Conservation (phyloP, 2,329 filamentous ascomycete species). For the Triangularia verruculosa region DNA sequence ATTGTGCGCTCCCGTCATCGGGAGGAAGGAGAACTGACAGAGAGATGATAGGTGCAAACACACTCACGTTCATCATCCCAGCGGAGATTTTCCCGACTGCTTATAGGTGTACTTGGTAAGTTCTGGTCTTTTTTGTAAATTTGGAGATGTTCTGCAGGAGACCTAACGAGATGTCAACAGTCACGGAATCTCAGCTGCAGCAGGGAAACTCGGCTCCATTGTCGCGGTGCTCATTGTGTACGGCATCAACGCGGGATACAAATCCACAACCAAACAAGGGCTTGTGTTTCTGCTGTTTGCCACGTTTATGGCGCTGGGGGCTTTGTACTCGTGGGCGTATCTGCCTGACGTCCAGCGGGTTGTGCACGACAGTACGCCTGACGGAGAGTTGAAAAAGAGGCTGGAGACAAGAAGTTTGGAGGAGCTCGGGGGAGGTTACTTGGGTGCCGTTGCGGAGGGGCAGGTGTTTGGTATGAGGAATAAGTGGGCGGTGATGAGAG, state of each 20-base stretch:
- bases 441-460: constrained; percentile 43
- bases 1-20: background rate
- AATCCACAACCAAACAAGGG: constrained; percentile 42
- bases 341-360: constrained; percentile 47
- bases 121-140: background rate
- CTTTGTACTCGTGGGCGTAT: constrained; percentile 51
- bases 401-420: constrained; percentile 49
- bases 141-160: too few relatives aligned
- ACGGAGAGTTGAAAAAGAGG: background rate
- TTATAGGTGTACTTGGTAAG: constrained; percentile 55
- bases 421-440: constrained; percentile 48
- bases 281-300: constrained; percentile 51
- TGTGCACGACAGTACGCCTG: constrained; percentile 32
- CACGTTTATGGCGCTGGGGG: constrained; percentile 47
- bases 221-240: constrained; percentile 50
- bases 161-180: background rate
- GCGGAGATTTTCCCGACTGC: constrained; percentile 63
- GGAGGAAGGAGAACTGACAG: background rate
- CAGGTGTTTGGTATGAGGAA: constrained; percentile 44
- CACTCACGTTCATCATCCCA: constrained; percentile 61
- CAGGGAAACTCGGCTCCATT: constrained; percentile 57
- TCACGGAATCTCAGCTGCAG: constrained; percentile 59
- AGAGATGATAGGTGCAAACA: constrained; percentile 49
- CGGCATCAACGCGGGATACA: constrained; percentile 47
- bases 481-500: constrained; percentile 41